These are phyloP conservation scores for Tetracentron sinense DNA, from an alignment of 164 flowering plant genomes.

Conservation along the genomic window DNA sequence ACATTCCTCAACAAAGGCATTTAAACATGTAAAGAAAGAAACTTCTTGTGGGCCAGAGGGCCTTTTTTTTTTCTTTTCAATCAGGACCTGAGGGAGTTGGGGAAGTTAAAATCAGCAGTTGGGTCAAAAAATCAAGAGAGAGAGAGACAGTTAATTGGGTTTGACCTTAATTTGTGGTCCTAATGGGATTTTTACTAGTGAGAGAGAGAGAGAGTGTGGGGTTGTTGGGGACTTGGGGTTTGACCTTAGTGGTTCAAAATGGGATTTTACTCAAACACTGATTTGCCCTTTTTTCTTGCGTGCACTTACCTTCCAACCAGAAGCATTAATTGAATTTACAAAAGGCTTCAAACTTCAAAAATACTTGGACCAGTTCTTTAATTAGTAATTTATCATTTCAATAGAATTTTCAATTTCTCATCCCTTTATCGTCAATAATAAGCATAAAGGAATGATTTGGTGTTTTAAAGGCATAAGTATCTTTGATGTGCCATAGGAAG, in stretches of 20 bases:
- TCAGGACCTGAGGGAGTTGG: constrained; percentile 15
- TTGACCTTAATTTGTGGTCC: no score
- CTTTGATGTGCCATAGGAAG: neutral
- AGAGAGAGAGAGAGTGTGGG: neutral
- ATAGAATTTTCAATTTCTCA: neutral
- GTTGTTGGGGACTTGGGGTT: neutral
- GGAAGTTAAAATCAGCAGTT: neutral
- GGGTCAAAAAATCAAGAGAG: neutral
- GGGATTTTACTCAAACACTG: neutral
- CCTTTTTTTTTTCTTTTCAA: no score
- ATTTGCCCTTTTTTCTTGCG: neutral
- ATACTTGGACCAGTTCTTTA: neutral
- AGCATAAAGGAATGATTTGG: neutral
- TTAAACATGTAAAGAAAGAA: neutral
- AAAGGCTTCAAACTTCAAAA: neutral
- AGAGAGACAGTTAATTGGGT: neutral
- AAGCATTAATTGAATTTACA: neutral
- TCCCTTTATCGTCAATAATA: neutral
- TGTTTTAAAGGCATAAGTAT: neutral
- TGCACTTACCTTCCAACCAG: neutral
- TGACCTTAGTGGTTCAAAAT: constrained; percentile 1
- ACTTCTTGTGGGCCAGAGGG: constrained; percentile 15
- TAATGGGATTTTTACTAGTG: neutral
- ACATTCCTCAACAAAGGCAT: neutral
- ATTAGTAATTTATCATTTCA: neutral